Percentiles rank a stretch among this genome's conserved stretches.
Conservation (phyloP, 257 asterid genomes). For the Phtheirospermum japonicum region DNA sequence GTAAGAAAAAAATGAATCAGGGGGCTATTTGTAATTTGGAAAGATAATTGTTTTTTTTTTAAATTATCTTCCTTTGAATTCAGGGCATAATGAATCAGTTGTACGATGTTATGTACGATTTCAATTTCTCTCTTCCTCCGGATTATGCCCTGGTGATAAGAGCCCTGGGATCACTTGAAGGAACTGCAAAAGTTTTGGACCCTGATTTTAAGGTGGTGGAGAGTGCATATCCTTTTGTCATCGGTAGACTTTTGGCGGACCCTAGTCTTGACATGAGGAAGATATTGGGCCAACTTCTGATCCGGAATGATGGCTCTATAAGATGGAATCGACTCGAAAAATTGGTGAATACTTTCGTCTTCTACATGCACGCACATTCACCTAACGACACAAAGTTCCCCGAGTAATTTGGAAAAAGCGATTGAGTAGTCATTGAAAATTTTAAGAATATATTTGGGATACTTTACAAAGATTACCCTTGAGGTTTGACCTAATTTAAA, state of each 20-base stretch:
- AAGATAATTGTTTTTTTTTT: background rate
- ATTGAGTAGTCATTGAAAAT: background rate
- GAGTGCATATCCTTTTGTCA: slow-evolving; percentile 97
- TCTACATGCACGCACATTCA: background rate
- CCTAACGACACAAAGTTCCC: background rate
- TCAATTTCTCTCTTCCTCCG: slow-evolving; percentile 96
- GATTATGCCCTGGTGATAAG: slow-evolving; percentile 95
- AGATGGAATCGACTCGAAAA: slow-evolving; percentile 95
- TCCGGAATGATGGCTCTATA: slow-evolving; percentile 86
- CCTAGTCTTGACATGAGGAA: slow-evolving; percentile 97
- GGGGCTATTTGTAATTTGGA: background rate
- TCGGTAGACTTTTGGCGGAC: slow-evolving; percentile 83
- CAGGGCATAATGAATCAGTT: slow-evolving; percentile 93
- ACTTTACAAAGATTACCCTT: background rate
- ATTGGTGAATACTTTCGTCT: slow-evolving; percentile 50
- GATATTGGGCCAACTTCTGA: slow-evolving; percentile 85
- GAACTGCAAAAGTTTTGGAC: slow-evolving; percentile 92
- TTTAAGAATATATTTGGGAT: too few species aligned
- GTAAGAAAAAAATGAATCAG: background rate
- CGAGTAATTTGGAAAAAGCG: background rate
- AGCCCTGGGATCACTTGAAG: slow-evolving; percentile 97
- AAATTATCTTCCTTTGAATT: slow-evolving; percentile 20
- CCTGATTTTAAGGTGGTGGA: slow-evolving; percentile 95
- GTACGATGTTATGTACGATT: slow-evolving; percentile 85
- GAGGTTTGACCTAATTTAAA: background rate